Base-by-base conservation (phyloP, 2,329 filamentous ascomycete genomes). In the Rutstroemia sp. region DNA sequence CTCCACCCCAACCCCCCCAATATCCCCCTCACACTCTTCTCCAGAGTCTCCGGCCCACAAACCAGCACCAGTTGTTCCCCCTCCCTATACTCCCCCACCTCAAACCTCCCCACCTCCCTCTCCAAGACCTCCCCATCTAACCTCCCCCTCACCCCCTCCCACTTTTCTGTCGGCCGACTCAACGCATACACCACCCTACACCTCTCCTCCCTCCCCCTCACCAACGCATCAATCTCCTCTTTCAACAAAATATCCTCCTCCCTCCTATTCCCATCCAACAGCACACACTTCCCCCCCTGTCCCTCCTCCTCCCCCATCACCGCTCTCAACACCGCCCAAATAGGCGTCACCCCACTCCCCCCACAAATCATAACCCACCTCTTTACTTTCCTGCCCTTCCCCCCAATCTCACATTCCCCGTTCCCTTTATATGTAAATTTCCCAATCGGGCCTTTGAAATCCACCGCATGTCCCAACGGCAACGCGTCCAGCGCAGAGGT, bases 261-360 rank as follows among this genome's bases (percentile, higher is more conserved):
- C 6, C 77, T 67, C 12, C 89, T 76, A 65, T 96, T 96, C 0
- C 90, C 89, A 65, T 95, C 79, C 0, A 96, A 73, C 0, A 96
- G 77, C 1, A 87, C 72, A 66, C 89, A 95, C 2, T 70, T 73
- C 0, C 88, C 94, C 8, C 70, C 62, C 65, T 92, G 88, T 0
- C 92, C 88, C 0, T 75, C 68, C 1, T 68, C 63, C 60, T 92
- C 82, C 47, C 44, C 44, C 69, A 91, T 79, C 0, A 95, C 81
- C 0, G 88, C 86, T 6, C 88, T 77, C 52, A 95, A 75, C 3
- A 95, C 88, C 67, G 94, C 88, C 68, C 86, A 94, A 61, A 96
- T 88, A 0, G 92, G 92, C n/a, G 92, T 96, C 66, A 96, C 87
- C 0, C 92, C 92, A n/a, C 83, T 89, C 5, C 92, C 92, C 14